Evolutionary conservation across 371 early-diverging fungal species (phyloP).

Genomic region (Haplosporangium sp.): DNA sequence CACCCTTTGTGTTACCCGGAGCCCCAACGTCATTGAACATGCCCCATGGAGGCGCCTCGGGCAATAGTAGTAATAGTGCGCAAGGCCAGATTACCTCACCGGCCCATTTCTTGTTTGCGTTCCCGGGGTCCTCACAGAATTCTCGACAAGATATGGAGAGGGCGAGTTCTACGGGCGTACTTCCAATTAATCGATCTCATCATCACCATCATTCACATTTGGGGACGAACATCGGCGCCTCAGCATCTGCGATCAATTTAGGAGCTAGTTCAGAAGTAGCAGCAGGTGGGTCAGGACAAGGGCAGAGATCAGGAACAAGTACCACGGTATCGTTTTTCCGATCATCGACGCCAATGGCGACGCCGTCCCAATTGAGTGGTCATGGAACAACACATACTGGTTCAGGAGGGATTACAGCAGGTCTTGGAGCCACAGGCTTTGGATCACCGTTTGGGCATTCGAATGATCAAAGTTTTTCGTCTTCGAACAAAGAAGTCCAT

Average conservation of each 20-base stretch:
- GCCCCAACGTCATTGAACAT: constrained; percentile 2
- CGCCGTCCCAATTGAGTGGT: no score
- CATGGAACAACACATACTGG: no score
- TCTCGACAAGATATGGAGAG: constrained; percentile 33
- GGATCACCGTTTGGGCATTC: constrained; percentile 13
- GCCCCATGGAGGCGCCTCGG: not conserved
- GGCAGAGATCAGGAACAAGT: not conserved
- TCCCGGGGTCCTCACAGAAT: constrained; percentile 13
- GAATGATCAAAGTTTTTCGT: constrained; percentile 5
- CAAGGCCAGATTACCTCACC: no score
- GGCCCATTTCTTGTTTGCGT: constrained; percentile 28
- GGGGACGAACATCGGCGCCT: constrained; percentile 3
- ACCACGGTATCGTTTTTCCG: constrained; percentile 18
- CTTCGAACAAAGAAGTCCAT: constrained; percentile 31
- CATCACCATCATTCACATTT: constrained; percentile 5
- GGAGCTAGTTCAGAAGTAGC: not conserved
- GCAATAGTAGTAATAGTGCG: constrained; percentile 5
- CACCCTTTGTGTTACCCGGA: constrained; percentile 35
- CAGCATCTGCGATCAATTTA: not conserved
- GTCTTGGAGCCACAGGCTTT: constrained; percentile 1
- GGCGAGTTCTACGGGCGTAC: constrained; percentile 17
- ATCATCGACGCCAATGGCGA: constrained; percentile 6
- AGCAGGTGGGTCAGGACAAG: not conserved
- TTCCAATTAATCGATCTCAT: constrained; percentile 18
- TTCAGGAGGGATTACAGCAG: not conserved